Base-by-base conservation (phyloP, 2,329 filamentous ascomycete species). In the Fusarium devonianum region DNA sequence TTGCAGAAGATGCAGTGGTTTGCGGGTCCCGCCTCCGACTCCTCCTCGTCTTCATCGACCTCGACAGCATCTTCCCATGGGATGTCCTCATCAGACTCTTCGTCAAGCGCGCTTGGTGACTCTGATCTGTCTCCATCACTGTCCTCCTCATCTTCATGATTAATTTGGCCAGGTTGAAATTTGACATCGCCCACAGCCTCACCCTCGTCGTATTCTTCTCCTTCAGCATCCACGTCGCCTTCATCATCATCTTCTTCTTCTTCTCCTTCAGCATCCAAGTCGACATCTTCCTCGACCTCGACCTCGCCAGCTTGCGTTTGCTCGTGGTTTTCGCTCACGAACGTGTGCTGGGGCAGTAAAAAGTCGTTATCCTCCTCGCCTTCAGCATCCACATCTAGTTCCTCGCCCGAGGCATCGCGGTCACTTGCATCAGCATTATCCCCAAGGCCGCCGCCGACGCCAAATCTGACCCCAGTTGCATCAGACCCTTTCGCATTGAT, bases 1-100 rank as follows among this genome's bases (percentile, higher is more conserved):
- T 86, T 85, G 74, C 92, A 97, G 66, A 93, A 95, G 58, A 91
- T 88, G 73, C 71, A 78, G 42, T 67, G 60, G 34, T 73, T 75
- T 41, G 69, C 53, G 12, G 77, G 75, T 32, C 77, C 80, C 2
- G 75, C 75, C 46, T 84, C 82, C 2, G 77, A 80, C 9, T 79
- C 78, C 25, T 86, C 85, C 16, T 60, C 39, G 11, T 58, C 56
- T 9, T 79, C 80, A 14, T 83, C 84, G 22, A 79, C 81, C 13
- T 75, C 79, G 72, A 80, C 79, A 22, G 79, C 82, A 19, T 80
- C 80, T 45, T 86, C 83, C 69, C 81, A 84, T 42, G 60, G 63
- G 8, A 56, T 63, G 38, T 70, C 71, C 34, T 69, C 67, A 16
- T 64, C 66, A 4, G 81, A 85, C 29, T 82, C 83, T 8, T 78